Conservation (phyloP, 2,329 filamentous ascomycete genomes). For the Aspergillus amoenus region DNA sequence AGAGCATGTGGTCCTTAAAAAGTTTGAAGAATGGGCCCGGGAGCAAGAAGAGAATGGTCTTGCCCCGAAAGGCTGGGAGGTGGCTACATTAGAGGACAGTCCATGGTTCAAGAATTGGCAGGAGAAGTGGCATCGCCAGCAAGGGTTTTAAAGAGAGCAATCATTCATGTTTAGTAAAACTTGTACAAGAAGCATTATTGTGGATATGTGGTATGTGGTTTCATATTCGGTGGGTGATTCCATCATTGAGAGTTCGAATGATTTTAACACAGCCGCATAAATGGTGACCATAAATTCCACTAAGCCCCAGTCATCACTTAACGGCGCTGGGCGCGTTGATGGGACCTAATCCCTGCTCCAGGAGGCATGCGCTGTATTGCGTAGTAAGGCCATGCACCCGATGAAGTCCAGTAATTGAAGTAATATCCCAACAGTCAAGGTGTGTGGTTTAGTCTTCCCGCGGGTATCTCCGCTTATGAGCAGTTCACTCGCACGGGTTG, state of each 20-base stretch:
- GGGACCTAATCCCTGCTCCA: neutral
- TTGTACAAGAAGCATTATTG: neutral
- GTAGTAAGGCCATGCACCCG: neutral
- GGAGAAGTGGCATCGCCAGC: slow-evolving; percentile 67
- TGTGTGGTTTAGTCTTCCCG: neutral
- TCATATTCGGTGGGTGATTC: neutral
- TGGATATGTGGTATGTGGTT: slow-evolving; percentile 2
- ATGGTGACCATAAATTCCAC: neutral
- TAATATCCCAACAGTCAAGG: neutral
- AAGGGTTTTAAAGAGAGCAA: slow-evolving; percentile 53
- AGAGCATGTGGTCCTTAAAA: slow-evolving; percentile 68
- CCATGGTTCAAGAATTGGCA: slow-evolving; percentile 78
- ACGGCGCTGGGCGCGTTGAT: too few relatives aligned
- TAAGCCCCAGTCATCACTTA: neutral
- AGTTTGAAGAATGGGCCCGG: slow-evolving; percentile 60
- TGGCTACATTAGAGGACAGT: slow-evolving; percentile 68
- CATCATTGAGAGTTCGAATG: neutral
- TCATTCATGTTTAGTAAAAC: neutral
- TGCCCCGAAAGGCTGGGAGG: slow-evolving; percentile 63
- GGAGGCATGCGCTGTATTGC: neutral
- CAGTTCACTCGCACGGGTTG: neutral
- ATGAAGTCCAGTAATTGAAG: neutral
- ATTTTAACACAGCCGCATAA: neutral
- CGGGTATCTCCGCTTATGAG: neutral
- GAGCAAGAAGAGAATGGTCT: slow-evolving; percentile 66